Evolutionary conservation across 2,329 filamentous ascomycete genomes (phyloP).

Genomic region (Fusarium solani-melongenae): DNA sequence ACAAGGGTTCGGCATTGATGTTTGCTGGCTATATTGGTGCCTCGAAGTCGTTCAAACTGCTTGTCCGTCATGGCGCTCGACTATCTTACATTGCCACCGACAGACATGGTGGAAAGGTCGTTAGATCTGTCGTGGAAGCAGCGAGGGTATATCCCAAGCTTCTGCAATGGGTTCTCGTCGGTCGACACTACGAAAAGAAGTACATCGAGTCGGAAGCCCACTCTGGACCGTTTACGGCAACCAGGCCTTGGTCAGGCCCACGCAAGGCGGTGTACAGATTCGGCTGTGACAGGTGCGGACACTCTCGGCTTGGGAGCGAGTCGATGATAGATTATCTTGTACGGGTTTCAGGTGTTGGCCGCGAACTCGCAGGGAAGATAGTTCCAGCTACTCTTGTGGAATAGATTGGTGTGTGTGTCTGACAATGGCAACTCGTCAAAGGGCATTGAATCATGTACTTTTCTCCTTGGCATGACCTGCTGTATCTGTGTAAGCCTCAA

Average conservation of each 20-base stretch:
- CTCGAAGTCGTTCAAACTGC: slow-evolving; percentile 26
- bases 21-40: slow-evolving; percentile 30
- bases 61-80: slow-evolving; percentile 30
- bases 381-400: slow-evolving; percentile 27
- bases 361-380: slow-evolving; percentile 1
- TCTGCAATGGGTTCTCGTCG: slow-evolving; percentile 33
- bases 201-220: slow-evolving; percentile 12
- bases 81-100: slow-evolving; percentile 24
- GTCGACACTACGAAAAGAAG: slow-evolving; percentile 22
- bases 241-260: slow-evolving; percentile 31
- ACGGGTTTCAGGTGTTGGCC: slow-evolving; percentile 6
- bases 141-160: slow-evolving; percentile 26
- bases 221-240: neutral
- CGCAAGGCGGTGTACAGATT: slow-evolving; percentile 19
- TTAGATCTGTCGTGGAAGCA: slow-evolving; percentile 21
- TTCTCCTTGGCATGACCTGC: neutral
- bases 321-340: slow-evolving; percentile 3
- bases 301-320: neutral
- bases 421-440: neutral
- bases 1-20: slow-evolving; percentile 35
- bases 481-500: neutral
- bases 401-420: neutral
- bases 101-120: slow-evolving; percentile 8
- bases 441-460: neutral
- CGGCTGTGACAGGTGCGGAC: neutral